Evolutionary conservation across 1,284 basidiomycete species (phyloP).

Genomic region (Apiotrichum sp.): DNA sequence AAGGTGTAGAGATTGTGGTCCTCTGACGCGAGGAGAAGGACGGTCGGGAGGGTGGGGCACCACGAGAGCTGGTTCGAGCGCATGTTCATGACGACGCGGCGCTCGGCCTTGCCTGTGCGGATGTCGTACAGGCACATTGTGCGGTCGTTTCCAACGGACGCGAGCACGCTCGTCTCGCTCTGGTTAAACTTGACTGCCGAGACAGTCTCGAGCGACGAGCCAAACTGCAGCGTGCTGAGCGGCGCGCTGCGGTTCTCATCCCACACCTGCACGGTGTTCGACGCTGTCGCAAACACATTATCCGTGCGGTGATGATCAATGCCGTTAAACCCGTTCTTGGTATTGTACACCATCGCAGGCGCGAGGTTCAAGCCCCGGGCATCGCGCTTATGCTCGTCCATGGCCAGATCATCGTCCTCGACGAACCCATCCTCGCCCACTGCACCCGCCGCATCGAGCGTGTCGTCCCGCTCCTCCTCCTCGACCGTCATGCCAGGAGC

Average conservation of each 20-base stretch:
- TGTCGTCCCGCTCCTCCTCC: conserved; percentile 39
- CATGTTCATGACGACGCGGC: conserved; percentile 87
- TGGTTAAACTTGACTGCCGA: conserved; percentile 86
- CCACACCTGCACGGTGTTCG: conserved; percentile 92
- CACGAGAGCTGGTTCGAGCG: conserved; percentile 82
- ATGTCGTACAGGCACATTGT: conserved; percentile 96
- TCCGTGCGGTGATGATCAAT: conserved; percentile 90
- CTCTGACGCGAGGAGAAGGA: conserved; percentile 86
- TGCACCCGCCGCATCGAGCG: conserved; percentile 39
- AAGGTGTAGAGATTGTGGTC: conserved; percentile 99
- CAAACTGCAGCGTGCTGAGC: conserved; percentile 73
- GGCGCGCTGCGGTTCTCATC: conserved; percentile 83
- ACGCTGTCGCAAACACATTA: conserved; percentile 86
- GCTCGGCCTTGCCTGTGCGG: conserved; percentile 88
- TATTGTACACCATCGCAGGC: conserved; percentile 68
- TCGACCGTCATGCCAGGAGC: conserved; percentile 39
- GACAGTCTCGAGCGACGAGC: conserved; percentile 77
- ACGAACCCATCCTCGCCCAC: conserved; percentile 41
- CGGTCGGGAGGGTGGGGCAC: conserved; percentile 92
- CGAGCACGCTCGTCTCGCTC: conserved; percentile 86
- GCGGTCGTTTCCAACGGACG: conserved; percentile 86
- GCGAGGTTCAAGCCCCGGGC: conserved; percentile 36
- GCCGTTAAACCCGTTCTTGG: conserved; percentile 82
- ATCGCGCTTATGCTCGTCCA: conserved; percentile 40
- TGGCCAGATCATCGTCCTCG: conserved; percentile 41